Evolutionary conservation across 495 filamentous ascomycete species (phyloP).

Genomic region (Astrothelium macrocarpum): DNA sequence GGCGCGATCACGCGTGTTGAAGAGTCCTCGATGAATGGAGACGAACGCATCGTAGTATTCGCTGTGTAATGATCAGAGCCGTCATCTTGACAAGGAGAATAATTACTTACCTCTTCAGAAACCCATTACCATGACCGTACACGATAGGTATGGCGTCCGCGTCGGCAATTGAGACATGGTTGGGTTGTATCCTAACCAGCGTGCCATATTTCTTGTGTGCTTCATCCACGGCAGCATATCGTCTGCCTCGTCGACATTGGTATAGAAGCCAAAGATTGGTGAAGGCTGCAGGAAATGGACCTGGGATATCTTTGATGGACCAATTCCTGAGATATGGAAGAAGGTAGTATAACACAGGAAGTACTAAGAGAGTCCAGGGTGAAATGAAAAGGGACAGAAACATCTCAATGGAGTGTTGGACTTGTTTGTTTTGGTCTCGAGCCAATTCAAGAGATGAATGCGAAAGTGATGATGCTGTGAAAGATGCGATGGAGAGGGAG

Average conservation of each 20-base stretch:
- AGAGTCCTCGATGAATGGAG: conserved; percentile 73
- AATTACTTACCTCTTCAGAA: conserved; percentile 31
- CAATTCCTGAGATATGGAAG: conserved; percentile 60
- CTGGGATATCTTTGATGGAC: conserved; percentile 55
- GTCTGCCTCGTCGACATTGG: conserved; percentile 55
- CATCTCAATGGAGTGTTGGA: conserved; percentile 17
- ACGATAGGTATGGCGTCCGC: conserved; percentile 46
- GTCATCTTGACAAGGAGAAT: not conserved
- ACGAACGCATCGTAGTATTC: conserved; percentile 91
- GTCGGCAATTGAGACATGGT: conserved; percentile 52
- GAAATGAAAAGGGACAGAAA: conserved; percentile 43
- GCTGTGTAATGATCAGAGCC: conserved; percentile 27
- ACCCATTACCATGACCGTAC: conserved; percentile 44
- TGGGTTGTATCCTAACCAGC: conserved; percentile 50
- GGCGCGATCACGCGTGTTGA: conserved; percentile 76
- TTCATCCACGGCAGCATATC: conserved; percentile 58
- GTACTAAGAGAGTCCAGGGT: conserved; percentile 48
- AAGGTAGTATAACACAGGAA: conserved; percentile 52
- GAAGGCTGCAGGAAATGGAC: conserved; percentile 59
- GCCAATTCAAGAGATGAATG: not conserved
- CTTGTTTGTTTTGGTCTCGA: not conserved
- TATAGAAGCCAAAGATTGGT: conserved; percentile 71
- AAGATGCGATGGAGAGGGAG: not conserved
- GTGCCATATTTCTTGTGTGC: conserved; percentile 62
- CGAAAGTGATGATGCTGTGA: not conserved